Evolutionary conservation across 2,329 filamentous ascomycete species (phyloP).

Genomic region (Talaromyces amestolkiae): DNA sequence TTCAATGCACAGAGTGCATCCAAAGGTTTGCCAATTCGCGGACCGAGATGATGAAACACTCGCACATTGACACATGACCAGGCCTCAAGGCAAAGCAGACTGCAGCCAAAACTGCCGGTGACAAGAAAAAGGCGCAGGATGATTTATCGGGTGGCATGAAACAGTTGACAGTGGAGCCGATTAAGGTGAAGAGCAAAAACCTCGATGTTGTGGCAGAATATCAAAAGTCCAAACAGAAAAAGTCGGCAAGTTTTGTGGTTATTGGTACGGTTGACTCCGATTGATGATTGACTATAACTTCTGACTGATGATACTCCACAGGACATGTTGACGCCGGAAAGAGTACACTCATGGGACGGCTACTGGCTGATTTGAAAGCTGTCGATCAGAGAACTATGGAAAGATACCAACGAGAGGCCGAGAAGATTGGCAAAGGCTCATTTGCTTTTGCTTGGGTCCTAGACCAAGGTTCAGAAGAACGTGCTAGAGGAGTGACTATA

Average conservation of each 20-base stretch:
- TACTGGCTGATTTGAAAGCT: conserved; percentile 83
- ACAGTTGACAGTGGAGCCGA: conserved; percentile 48
- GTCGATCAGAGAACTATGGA: conserved; percentile 86
- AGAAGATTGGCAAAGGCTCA: conserved; percentile 88
- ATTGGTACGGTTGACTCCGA: conserved; percentile 62
- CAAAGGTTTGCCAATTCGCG: conserved; percentile 68
- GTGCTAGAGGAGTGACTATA: conserved; percentile 87
- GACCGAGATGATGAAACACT: conserved; percentile 34
- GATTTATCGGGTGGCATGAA: conserved; percentile 50
- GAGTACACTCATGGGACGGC: conserved; percentile 93
- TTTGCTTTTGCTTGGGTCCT: conserved; percentile 97
- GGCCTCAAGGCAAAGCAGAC: conserved; percentile 46
- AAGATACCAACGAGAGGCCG: conserved; percentile 81
- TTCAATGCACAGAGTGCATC: conserved; percentile 71
- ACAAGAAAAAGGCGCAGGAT: conserved; percentile 44
- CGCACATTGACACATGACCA: conserved; percentile 44
- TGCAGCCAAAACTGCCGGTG: conserved; percentile 38
- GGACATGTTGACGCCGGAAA: conserved; percentile 97
- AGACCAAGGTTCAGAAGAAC: conserved; percentile 86
- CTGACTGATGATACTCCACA: conserved; percentile 37
- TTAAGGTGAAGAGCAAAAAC: conserved; percentile 67
- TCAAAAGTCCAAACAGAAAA: conserved; percentile 71
- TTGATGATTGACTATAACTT: conserved; percentile 18
- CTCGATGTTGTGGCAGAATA: conserved; percentile 81
- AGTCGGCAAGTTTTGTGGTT: conserved; percentile 84